phyloP scores from a whole-genome alignment of 2,329 filamentous ascomycete genomes.

The Penicillium sp. region DNA sequence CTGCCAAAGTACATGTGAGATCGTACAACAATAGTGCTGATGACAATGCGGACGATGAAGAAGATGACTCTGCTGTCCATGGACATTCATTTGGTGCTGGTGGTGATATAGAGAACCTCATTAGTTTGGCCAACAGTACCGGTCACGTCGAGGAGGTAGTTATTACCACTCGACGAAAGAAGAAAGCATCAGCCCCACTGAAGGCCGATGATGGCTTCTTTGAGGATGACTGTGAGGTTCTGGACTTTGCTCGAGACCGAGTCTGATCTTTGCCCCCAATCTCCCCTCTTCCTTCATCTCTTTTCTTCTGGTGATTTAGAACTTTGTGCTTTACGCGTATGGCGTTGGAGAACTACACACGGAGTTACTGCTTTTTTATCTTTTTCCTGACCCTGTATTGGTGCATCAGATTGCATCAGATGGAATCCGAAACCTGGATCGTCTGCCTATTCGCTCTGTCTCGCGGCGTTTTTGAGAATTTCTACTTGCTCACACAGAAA shows the following conservation, averaged over 20 bases:
- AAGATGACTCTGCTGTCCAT: slow-evolving; percentile 24
- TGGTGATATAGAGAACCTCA: slow-evolving; percentile 49
- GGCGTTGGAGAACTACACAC: slow-evolving; percentile 16
- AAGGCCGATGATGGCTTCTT: slow-evolving; percentile 71
- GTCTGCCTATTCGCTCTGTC: slow-evolving; percentile 10
- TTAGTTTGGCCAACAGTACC: slow-evolving; percentile 53
- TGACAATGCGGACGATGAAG: slow-evolving; percentile 38
- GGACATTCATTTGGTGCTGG: slow-evolving; percentile 32
- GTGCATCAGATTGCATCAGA: slow-evolving; percentile 22
- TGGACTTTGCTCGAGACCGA: slow-evolving; percentile 73
- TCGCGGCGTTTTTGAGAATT: slow-evolving; percentile 2
- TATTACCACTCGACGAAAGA: slow-evolving; percentile 73
- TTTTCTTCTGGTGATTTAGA: slow-evolving; percentile 18
- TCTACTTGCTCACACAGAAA: slow-evolving; percentile 19
- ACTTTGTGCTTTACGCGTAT: slow-evolving; percentile 6
- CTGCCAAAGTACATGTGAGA: slow-evolving; percentile 48
- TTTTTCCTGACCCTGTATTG: background rate
- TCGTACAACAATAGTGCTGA: slow-evolving; percentile 43
- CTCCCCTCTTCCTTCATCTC: background rate
- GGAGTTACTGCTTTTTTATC: slow-evolving; percentile 14
- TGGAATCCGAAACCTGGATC: slow-evolving; percentile 6
- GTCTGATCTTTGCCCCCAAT: slow-evolving; percentile 37
- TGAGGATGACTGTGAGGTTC: slow-evolving; percentile 87
- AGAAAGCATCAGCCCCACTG: slow-evolving; percentile 42
- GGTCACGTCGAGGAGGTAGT: slow-evolving; percentile 73